Conservation (phyloP, 305 asterid genomes). For the Coffea humblotiana region DNA sequence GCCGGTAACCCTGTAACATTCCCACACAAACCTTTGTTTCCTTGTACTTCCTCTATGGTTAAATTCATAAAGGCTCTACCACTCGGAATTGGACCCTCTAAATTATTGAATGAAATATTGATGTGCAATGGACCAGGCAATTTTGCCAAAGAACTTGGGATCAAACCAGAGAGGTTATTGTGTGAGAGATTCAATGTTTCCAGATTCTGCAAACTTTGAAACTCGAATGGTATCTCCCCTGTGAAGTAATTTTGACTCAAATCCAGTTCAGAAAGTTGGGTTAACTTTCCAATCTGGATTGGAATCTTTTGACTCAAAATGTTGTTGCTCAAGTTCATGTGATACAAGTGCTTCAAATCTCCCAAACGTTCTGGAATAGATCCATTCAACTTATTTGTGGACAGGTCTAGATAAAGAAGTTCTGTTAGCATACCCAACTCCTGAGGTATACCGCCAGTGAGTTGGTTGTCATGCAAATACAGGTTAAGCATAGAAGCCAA, state of each 20-base stretch:
- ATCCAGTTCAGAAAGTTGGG: neutral
- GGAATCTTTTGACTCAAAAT: too few species aligned
- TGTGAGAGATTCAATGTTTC: too few species aligned
- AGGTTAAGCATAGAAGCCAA: too few species aligned
- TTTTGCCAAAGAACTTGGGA: too few species aligned
- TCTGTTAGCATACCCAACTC: neutral
- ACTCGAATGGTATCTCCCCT: too few species aligned
- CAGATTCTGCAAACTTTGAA: too few species aligned
- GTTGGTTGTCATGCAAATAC: too few species aligned
- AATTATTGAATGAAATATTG: too few species aligned
- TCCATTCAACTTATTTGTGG: slow-evolving; percentile 16
- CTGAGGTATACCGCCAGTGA: too few species aligned
- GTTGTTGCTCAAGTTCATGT: neutral
- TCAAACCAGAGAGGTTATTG: too few species aligned
- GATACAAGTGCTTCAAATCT: slow-evolving; percentile 12
- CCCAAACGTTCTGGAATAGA: slow-evolving; percentile 4
- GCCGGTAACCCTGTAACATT: slow-evolving; percentile 1
- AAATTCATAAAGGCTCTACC: neutral
- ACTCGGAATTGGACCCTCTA: too few species aligned
- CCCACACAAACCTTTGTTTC: slow-evolving; percentile 28
- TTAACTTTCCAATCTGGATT: neutral
- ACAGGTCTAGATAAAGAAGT: slow-evolving; percentile 9
- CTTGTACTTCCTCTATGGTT: slow-evolving; percentile 12
- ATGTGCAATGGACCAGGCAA: too few species aligned
- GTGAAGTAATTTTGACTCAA: slow-evolving; percentile 13